These are phyloP conservation scores for Cryphonectria naterciae DNA, from an alignment of 2,329 filamentous ascomycete species.

Conservation along the genomic window DNA sequence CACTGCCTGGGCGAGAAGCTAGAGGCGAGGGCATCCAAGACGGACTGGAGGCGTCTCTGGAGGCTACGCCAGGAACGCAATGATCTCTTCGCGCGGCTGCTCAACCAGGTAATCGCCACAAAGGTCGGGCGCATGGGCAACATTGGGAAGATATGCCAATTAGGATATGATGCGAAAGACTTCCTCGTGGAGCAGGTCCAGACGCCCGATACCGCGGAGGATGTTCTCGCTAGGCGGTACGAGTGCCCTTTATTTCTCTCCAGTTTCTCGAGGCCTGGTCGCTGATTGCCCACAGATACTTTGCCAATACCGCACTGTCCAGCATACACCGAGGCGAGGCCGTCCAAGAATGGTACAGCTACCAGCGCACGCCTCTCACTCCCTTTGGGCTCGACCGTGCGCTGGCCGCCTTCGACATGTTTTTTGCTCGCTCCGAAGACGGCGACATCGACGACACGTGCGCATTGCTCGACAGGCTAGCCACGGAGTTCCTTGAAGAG, in stretches of 20 bases:
- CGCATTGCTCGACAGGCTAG: slow-evolving; percentile 66
- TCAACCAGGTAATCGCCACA: slow-evolving; percentile 72
- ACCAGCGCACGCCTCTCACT: slow-evolving; percentile 40
- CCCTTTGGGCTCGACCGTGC: slow-evolving; percentile 65
- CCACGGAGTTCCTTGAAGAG: slow-evolving; percentile 56
- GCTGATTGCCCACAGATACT: slow-evolving; percentile 62
- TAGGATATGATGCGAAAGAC: slow-evolving; percentile 90
- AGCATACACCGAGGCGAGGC: slow-evolving; percentile 82
- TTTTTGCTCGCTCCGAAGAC: slow-evolving; percentile 71
- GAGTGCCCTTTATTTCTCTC: slow-evolving; percentile 11
- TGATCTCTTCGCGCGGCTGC: slow-evolving; percentile 51
- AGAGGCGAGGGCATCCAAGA: slow-evolving; percentile 52
- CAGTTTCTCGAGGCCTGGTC: slow-evolving; percentile 6
- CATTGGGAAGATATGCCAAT: slow-evolving; percentile 70
- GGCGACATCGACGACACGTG: slow-evolving; percentile 76
- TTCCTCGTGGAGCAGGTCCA: slow-evolving; percentile 70
- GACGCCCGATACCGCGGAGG: slow-evolving; percentile 63
- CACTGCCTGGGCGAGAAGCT: slow-evolving; percentile 66
- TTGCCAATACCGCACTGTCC: slow-evolving; percentile 73
- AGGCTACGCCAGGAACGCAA: slow-evolving; percentile 59
- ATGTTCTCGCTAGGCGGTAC: slow-evolving; percentile 75
- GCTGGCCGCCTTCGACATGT: slow-evolving; percentile 85
- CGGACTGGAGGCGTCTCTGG: slow-evolving; percentile 78
- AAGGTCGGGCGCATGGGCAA: slow-evolving; percentile 71
- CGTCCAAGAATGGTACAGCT: slow-evolving; percentile 75